phyloP scores from a whole-genome alignment of 306 rosid genomes.

The Ormosia semicastrata region DNA sequence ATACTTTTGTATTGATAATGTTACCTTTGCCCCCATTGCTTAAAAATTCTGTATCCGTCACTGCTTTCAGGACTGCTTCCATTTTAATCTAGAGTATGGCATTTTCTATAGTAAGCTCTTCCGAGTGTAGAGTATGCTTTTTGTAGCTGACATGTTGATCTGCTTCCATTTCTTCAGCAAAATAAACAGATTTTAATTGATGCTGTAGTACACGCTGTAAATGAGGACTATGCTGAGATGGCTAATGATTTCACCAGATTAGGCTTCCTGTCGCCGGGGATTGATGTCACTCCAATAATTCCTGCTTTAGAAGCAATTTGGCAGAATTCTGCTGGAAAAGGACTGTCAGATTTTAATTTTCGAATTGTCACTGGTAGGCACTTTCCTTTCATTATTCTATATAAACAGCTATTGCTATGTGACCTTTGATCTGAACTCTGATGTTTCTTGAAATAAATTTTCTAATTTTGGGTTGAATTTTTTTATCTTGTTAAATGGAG shows the following conservation, averaged over 20 bases:
- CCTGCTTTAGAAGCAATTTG: slow-evolving; percentile 99
- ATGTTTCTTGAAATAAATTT: background rate
- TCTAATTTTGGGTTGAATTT: background rate
- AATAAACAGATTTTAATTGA: slow-evolving; percentile 92
- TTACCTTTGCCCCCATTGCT: no score
- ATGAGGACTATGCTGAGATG: slow-evolving; percentile 98
- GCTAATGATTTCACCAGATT: slow-evolving; percentile 98
- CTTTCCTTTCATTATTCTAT: slow-evolving; percentile 5
- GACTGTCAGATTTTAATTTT: slow-evolving; percentile 91
- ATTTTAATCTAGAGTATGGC: background rate
- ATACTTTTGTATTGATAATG: no score
- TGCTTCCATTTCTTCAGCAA: slow-evolving; percentile 63
- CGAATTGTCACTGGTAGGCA: slow-evolving; percentile 87
- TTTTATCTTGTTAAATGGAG: background rate
- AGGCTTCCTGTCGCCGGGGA: slow-evolving; percentile 94
- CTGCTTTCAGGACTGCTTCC: background rate
- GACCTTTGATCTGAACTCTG: slow-evolving; percentile 19
- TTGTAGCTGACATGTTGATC: slow-evolving; percentile 23
- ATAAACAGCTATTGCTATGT: slow-evolving; percentile 17
- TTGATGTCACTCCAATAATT: slow-evolving; percentile 92
- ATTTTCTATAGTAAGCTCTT: background rate
- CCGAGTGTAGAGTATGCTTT: background rate
- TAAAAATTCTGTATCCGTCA: no score
- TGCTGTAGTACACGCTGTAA: slow-evolving; percentile 99
- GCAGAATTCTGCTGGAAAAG: slow-evolving; percentile 99